Evolutionary conservation across 78 protist species (phyloP).

Genomic region (Anaeramoeba ignava): DNA sequence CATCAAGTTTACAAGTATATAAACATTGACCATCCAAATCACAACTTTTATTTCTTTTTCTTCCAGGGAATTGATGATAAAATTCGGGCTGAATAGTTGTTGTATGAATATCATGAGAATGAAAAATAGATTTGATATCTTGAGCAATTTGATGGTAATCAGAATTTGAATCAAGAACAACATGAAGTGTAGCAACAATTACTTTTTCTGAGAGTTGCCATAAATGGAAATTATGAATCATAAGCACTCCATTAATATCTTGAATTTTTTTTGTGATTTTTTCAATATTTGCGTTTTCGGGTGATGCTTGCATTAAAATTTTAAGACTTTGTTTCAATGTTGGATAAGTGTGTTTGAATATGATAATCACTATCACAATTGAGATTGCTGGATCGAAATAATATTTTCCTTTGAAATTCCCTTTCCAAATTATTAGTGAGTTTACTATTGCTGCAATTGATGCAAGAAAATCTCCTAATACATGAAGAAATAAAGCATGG

Average conservation of each 20-base stretch:
- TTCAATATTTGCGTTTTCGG: neutral
- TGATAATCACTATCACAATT: neutral
- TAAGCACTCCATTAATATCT: neutral
- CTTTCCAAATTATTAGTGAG: neutral
- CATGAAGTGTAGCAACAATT: neutral
- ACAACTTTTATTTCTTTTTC: no score
- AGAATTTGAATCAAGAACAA: neutral
- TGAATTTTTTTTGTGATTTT: neutral
- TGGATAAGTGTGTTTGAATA: neutral
- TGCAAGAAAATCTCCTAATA: neutral
- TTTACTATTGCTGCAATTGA: neutral
- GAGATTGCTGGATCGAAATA: neutral
- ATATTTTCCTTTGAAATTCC: no score
- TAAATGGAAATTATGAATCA: neutral
- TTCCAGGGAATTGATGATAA: no score
- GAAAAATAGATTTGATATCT: neutral
- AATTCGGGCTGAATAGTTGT: neutral
- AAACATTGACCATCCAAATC: no score
- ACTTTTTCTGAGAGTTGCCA: neutral
- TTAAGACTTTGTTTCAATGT: neutral
- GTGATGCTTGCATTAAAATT: slow-evolving; percentile 1
- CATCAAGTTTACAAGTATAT: no score
- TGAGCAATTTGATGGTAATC: neutral
- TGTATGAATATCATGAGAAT: neutral
- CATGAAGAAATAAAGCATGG: neutral